Evolutionary conservation across 768 basidiomycete species (phyloP), one percentile per base, ranked within the genome.

Genomic region (Pleurotus citrinopileatus): DNA sequence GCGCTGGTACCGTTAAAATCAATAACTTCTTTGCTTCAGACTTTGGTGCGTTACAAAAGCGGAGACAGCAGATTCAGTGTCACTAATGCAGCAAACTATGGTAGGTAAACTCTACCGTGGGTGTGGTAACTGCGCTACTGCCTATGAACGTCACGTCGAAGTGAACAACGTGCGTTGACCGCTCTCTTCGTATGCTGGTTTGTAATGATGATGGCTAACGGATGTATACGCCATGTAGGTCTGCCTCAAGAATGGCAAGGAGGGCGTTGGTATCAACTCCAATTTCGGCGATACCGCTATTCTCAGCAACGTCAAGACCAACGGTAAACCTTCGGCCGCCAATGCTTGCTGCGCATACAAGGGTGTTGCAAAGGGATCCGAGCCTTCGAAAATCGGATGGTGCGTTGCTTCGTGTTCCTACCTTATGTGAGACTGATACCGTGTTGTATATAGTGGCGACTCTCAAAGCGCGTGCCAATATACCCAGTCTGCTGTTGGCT

Each of bases 331-430:
- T 29, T 63, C 61, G 7, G 51, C 12, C 22, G 32, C 61, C 1
- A 65, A 64, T 36, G 64, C 64, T 23, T 67, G 65, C 55, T 67
- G 65, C 54, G 62, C 65, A 4, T 67, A 67, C 52, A 51, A 29
- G 22, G 64, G 65, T 50, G 64, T 65, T 32, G 26, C 40, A 4
- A 28, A 60, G 28, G 64, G 65, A 7, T 59, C 58, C n/a, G 65
- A 67, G 40, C 65, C 65, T 15, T 23, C 57, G 9, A 67, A 67
- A 55, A 67, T 67, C 29, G 65, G 65, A 56, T 65, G 65, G 65
- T 65, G 55, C 36, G 65, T 53, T 2, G 12, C 27, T 17, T 26
- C 12, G 10, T 34, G 9, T 3, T 34, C 25, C 20, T 43, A 17
- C 17, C 45, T 4, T 27, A 7, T 2, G n/a, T 22, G 7, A 29